Evolutionary conservation across 2,329 filamentous ascomycete genomes (phyloP), one percentile per base, ranked within the genome.

Genomic region (Chrysosporium keratinophilum): DNA sequence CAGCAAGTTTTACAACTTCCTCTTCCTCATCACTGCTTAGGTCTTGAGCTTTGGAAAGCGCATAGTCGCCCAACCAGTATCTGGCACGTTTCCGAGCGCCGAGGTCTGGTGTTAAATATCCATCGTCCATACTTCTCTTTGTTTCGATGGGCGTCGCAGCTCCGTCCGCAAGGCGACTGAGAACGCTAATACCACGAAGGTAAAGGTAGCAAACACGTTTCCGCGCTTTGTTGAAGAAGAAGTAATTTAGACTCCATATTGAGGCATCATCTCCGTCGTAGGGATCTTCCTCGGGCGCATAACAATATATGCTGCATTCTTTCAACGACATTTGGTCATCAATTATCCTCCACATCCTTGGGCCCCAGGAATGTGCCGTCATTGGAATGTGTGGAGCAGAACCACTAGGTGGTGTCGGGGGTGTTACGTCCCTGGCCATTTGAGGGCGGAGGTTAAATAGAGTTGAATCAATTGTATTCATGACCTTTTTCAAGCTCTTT

Each of bases 201-300:
- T 96, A 94, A 44, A 98, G 74, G 67, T 98, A 98, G 57, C 88
- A 90, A 15, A 98, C 91, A 41, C 93, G 83, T 74, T 97, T 97
- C 65, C 85, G 79, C 23, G 83, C 77, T 64, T 91, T 91, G 76
- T 95, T 96, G 78, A 96, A 97, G 70, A 97, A 95, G 75, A 98
- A 95, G 71, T 95, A 96, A 69, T 97, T 90, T 58, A 90, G 78
- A 48, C 87, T 89, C 91, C 91, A 98, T 58, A 98, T 90, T 9
- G 90, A 85, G 57, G 88, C 87, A 65, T 96, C 89, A 57, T 95
- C 91, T 56, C 95, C 90, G 58, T 89, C 89, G 63, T 94, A 95
- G 0, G 89, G 88, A 64, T 95, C 90, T 57, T 90, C 87, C 40
- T 88, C 84, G 0, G 93, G 93, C 50, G 85, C 81, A 72, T 95